Conservation (phyloP, 2,329 filamentous ascomycete species). For the Xylaria sp. region DNA sequence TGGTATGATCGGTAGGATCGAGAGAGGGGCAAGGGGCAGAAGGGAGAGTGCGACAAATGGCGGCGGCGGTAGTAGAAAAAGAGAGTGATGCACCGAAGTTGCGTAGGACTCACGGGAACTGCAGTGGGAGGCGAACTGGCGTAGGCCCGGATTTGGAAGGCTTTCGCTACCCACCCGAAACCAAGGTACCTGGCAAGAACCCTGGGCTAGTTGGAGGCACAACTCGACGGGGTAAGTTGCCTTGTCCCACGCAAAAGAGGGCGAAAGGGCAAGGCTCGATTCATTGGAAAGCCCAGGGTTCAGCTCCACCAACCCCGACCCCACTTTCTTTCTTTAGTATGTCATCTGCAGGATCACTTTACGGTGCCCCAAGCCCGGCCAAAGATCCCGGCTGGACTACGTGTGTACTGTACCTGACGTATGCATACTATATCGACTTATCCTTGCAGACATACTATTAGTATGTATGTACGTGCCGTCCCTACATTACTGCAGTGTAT, state of each 20-base stretch:
- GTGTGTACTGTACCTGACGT: no score
- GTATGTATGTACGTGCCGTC: no score
- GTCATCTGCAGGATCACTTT: not conserved
- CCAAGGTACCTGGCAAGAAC: not conserved
- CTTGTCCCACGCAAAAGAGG: constrained; percentile 8
- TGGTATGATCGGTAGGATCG: not conserved
- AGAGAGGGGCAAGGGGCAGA: constrained; percentile 14
- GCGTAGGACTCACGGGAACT: constrained; percentile 9
- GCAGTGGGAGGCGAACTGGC: constrained; percentile 25
- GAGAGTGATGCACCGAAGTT: constrained; percentile 28
- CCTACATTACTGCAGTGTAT: no score
- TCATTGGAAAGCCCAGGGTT: constrained; percentile 14
- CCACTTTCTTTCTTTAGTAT: constrained; percentile 28
- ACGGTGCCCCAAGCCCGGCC: not conserved
- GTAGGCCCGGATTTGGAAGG: constrained; percentile 23
- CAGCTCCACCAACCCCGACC: constrained; percentile 19
- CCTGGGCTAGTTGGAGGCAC: not conserved
- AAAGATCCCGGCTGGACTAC: no score
- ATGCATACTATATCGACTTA: no score
- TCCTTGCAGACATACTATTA: no score
- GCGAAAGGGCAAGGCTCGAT: not conserved
- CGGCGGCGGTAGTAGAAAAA: constrained; percentile 18
- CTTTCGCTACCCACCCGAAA: constrained; percentile 6
- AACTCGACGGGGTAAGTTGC: constrained; percentile 1
- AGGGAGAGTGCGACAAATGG: constrained; percentile 24